Evolutionary conservation across 306 rosid genomes (phyloP).

Genomic region (Fragaria ananassa): DNA sequence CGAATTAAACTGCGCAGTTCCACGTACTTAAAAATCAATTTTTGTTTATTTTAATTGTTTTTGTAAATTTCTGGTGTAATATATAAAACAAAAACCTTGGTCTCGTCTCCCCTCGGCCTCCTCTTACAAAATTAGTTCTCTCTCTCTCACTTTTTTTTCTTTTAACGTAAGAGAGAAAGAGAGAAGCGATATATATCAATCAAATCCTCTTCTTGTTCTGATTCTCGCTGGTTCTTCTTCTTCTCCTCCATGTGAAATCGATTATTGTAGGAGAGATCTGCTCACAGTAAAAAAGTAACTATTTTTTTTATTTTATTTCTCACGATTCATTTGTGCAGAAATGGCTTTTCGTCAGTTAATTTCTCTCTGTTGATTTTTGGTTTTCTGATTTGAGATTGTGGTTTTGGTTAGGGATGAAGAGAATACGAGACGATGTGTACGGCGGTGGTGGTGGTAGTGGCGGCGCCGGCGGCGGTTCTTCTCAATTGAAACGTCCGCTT

Average conservation of each 20-base stretch:
- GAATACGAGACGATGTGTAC: conserved; percentile 58
- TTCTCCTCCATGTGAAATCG: conserved; percentile 9
- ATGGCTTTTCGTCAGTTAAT: not conserved
- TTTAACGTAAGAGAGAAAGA: not conserved
- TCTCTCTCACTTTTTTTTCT: not conserved
- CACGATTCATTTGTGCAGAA: not conserved
- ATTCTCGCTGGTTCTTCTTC: not conserved
- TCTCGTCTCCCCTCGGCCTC: not conserved
- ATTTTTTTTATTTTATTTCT: not conserved
- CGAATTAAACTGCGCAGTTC: not conserved
- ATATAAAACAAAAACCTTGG: not conserved
- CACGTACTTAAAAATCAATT: not conserved
- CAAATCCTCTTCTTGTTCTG: not conserved
- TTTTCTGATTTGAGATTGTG: not conserved
- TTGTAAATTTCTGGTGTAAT: too few relatives aligned
- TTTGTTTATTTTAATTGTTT: not conserved
- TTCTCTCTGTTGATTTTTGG: not conserved
- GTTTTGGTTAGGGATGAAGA: conserved; percentile 50
- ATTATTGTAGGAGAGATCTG: conserved; percentile 25
- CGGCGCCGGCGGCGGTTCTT: not conserved
- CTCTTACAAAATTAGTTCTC: not conserved
- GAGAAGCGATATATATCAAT: not conserved
- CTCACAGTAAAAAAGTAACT: conserved; percentile 12
- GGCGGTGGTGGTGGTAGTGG: conserved; percentile 6
- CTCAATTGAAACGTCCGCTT: conserved; percentile 70